Base-by-base conservation (phyloP, 345 rosid species). In the Eutrema heterophyllum region DNA sequence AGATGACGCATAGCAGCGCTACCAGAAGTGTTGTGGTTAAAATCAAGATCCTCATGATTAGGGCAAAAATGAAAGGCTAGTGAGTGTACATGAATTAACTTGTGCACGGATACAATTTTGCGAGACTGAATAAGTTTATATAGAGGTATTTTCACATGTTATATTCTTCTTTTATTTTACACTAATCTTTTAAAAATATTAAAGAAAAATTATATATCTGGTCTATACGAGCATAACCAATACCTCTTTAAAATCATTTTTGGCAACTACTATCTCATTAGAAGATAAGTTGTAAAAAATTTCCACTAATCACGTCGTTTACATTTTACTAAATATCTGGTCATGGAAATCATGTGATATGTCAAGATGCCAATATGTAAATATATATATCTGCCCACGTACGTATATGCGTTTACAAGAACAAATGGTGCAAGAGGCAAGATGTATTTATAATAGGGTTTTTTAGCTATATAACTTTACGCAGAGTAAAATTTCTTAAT, bases 271-370 rank as follows among this genome's bases (percentile, higher is more conserved):
- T 9, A 36, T 63, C 41, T 46, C 68, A 1, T 45, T 35, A 15
- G 9, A 18, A 21, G 35, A 48, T 4, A 18, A 35, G 5, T 11
- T 49, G 29, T 15, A 9, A 27, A 21, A 1, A 0, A 2, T 5
- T 13, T 26, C 6, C 39, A n/a, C 38, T n/a, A 52, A 67, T 52
- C 71, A 67, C 48, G 60, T 51, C 15, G 49, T 52, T 39, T 67
- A 26, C 71, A 67, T 52, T 67, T 52, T 29, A 52, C 71, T 39
- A 41, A 52, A 67, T 52, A 52, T 52, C 36, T 38, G 71, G 60
- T 38, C 71, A 67, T 10, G 7, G 4, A 67, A 6, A 8, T 33
- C 5, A 67, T 52, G 60, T 52, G 71, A 65, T 29, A 3, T 29
- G 2, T 29, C 32, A 29, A 29, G 32, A 29, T 29, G 32, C 32